Percentiles rank a stretch among this genome's conserved stretches.
phyloP scores from a whole-genome alignment of 495 filamentous ascomycete species.

The Penicillium cosmopolitanum region DNA sequence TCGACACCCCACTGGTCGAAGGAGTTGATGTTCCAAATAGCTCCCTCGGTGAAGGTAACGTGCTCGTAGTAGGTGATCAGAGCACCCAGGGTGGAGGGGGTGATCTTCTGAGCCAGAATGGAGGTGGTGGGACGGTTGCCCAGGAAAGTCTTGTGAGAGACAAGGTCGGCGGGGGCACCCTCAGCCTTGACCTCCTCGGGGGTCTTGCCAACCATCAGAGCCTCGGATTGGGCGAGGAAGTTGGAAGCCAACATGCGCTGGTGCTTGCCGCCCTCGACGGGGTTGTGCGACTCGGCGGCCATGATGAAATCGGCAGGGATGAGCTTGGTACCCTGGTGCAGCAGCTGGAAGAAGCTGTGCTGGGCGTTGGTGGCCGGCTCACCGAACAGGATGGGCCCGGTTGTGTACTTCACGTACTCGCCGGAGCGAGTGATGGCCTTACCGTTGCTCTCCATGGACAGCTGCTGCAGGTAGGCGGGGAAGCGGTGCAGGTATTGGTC shows the following conservation, averaged over 20 bases:
- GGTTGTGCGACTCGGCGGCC: slow-evolving; percentile 95
- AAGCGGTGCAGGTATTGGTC: slow-evolving; percentile 99
- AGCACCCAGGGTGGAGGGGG: slow-evolving; percentile 88
- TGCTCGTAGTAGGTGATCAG: slow-evolving; percentile 99
- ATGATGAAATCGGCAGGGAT: slow-evolving; percentile 98
- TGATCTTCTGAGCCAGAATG: slow-evolving; percentile 93
- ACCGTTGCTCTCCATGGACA: slow-evolving; percentile 99
- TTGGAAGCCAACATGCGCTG: slow-evolving; percentile 99
- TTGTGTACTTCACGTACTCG: slow-evolving; percentile 94
- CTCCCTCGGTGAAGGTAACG: slow-evolving; percentile 95
- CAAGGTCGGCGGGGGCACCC: slow-evolving; percentile 78
- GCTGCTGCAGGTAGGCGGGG: slow-evolving; percentile 97
- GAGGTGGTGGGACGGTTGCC: slow-evolving; percentile 96
- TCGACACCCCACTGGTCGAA: slow-evolving; percentile 99
- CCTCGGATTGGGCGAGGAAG: slow-evolving; percentile 97
- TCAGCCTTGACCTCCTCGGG: slow-evolving; percentile 87
- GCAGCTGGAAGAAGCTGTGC: slow-evolving; percentile 99
- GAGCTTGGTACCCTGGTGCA: slow-evolving; percentile 98
- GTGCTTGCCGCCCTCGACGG: slow-evolving; percentile 86
- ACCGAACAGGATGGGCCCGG: slow-evolving; percentile 91
- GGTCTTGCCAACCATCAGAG: slow-evolving; percentile 97
- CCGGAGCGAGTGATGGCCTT: slow-evolving; percentile 94
- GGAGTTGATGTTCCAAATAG: slow-evolving; percentile 98
- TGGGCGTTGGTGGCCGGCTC: slow-evolving; percentile 99
- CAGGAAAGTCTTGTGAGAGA: slow-evolving; percentile 98